Conservation (phyloP, 257 asterid species). For the Nicotiana sylvestris region DNA sequence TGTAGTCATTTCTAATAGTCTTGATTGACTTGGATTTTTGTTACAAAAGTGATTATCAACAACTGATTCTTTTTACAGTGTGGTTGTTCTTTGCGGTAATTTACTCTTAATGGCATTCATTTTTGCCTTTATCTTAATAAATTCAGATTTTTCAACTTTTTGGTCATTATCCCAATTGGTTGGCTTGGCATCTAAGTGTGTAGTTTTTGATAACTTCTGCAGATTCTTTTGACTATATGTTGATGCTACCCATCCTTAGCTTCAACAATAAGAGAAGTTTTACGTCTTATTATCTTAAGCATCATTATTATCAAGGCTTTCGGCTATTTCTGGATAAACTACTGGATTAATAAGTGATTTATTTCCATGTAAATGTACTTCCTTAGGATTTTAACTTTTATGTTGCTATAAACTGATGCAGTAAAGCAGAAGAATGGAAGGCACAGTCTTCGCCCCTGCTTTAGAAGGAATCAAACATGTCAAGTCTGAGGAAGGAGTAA, state of each 20-base stretch:
- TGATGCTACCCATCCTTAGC: neutral
- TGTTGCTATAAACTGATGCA: neutral
- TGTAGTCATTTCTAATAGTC: neutral
- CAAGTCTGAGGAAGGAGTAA: slow-evolving; percentile 71
- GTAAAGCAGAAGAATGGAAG: slow-evolving; percentile 56
- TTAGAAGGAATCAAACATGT: slow-evolving; percentile 89
- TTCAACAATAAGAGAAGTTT: neutral
- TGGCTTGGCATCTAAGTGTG: neutral
- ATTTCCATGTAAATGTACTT: neutral
- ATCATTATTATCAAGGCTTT: neutral
- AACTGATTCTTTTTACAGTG: neutral
- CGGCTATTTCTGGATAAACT: neutral
- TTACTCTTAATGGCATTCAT: neutral
- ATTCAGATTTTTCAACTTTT: neutral
- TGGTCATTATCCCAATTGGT: neutral
- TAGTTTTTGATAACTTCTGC: neutral
- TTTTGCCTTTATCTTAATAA: neutral
- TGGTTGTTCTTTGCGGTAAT: neutral
- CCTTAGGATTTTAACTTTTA: neutral
- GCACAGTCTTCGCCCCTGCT: slow-evolving; percentile 80
- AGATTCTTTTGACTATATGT: neutral
- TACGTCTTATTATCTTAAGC: neutral
- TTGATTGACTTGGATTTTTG: neutral
- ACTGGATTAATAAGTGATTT: neutral
- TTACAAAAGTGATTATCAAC: neutral